These are phyloP conservation scores for Xerocomus minutiporus DNA, from an alignment of 1,284 basidiomycete genomes.

Conservation along the genomic window DNA sequence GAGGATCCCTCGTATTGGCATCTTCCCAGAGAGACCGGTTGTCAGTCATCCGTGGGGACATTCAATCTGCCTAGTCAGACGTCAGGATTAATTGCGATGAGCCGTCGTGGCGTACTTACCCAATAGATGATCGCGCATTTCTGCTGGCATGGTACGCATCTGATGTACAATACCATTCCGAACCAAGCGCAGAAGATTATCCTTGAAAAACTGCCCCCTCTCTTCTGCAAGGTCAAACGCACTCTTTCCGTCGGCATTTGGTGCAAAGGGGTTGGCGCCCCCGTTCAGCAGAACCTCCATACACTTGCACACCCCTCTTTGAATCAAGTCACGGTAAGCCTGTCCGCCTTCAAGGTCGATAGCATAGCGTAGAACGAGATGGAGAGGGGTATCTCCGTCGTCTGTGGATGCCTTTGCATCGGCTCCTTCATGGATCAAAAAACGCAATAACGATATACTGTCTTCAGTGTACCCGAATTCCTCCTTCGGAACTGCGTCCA, in stretches of 20 bases:
- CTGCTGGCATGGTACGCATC: background rate
- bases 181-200: conserved; percentile 5
- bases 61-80: background rate
- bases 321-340: too few relatives aligned
- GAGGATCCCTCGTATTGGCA: background rate
- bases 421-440: conserved; percentile 1
- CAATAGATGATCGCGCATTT: background rate
- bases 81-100: background rate
- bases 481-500: background rate
- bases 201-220: background rate
- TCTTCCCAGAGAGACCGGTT: background rate
- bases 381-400: background rate
- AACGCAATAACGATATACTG: background rate
- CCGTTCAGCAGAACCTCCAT: conserved; percentile 1
- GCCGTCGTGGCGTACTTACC: background rate
- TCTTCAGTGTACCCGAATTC: too few relatives aligned
- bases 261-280: conserved; percentile 2
- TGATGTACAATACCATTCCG: background rate
- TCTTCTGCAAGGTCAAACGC: conserved; percentile 4
- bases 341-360: background rate
- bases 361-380: background rate
- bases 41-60: background rate
- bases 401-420: background rate
- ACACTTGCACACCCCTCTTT: background rate
- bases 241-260: conserved; percentile 2